phyloP scores from a whole-genome alignment of 345 rosid species.

The Lepidium aucheri region DNA sequence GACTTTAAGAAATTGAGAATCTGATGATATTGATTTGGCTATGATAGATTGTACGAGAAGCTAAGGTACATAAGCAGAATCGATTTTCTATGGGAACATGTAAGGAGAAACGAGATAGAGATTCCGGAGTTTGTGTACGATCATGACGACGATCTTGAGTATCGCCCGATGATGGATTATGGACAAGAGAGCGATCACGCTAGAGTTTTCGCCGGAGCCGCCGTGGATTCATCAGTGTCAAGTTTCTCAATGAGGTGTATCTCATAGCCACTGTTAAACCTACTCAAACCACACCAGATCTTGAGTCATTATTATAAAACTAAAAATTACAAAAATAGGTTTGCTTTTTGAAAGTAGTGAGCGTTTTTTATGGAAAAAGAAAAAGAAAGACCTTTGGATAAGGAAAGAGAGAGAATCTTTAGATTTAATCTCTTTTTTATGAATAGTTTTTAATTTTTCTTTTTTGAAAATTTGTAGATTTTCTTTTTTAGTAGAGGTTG shows the following conservation, averaged over 20 bases:
- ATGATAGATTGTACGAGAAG: slow-evolving; percentile 58
- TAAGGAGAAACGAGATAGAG: slow-evolving; percentile 63
- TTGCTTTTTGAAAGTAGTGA: neutral
- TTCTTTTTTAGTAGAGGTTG: slow-evolving; percentile 3
- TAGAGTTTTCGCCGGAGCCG: slow-evolving; percentile 37
- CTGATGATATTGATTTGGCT: slow-evolving; percentile 6
- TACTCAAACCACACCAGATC: neutral
- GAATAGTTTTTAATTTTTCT: neutral
- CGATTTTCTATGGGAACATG: slow-evolving; percentile 72
- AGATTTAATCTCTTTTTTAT: neutral
- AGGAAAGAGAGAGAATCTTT: slow-evolving; percentile 1
- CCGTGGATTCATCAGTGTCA: slow-evolving; percentile 42
- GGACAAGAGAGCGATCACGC: slow-evolving; percentile 72
- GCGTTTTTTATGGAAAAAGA: slow-evolving; percentile 10
- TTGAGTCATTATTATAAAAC: neutral
- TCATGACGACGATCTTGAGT: slow-evolving; percentile 69
- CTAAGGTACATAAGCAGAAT: slow-evolving; percentile 57
- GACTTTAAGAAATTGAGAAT: neutral
- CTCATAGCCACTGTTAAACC: slow-evolving; percentile 23
- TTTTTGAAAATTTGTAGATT: neutral
- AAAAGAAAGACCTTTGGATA: slow-evolving; percentile 14
- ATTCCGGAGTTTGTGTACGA: slow-evolving; percentile 64
- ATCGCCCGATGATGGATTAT: slow-evolving; percentile 71
- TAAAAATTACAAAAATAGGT: neutral
- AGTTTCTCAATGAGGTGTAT: slow-evolving; percentile 62